Evolutionary conservation across 768 basidiomycete species (phyloP).

Genomic region (Leucocoprinus leucothites): DNA sequence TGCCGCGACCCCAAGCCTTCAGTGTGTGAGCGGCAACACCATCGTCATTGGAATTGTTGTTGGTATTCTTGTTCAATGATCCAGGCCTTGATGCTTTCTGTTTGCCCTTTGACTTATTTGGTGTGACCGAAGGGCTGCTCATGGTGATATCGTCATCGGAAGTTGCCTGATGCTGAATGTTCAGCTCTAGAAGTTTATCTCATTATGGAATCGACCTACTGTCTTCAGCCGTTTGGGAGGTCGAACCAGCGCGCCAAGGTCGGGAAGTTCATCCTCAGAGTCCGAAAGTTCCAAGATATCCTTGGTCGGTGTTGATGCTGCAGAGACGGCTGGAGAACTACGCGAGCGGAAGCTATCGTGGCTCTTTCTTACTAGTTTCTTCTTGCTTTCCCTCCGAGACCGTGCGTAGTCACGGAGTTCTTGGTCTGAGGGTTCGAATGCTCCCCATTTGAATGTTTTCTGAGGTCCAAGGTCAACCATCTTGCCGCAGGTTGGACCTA

Average conservation of each 20-base stretch:
- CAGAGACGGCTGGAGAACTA: constrained; percentile 23
- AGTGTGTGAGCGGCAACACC: constrained; percentile 42
- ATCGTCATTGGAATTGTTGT: constrained; percentile 13
- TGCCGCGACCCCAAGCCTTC: constrained; percentile 55
- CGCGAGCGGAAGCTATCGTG: constrained; percentile 21
- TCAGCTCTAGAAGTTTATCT: constrained; percentile 22
- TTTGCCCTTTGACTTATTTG: constrained; percentile 22
- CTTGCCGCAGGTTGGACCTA: constrained; percentile 68
- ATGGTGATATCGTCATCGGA: constrained; percentile 2
- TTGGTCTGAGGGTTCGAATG: constrained; percentile 67
- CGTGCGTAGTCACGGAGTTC: constrained; percentile 45
- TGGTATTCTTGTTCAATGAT: constrained; percentile 14
- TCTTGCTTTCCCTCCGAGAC: constrained; percentile 28
- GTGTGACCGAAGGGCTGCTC: background rate
- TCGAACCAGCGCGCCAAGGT: constrained; percentile 30
- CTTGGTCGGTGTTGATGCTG: constrained; percentile 20
- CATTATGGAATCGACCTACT: background rate
- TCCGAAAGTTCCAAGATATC: constrained; percentile 28
- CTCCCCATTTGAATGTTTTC: constrained; percentile 56
- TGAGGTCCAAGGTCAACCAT: constrained; percentile 51
- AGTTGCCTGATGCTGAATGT: background rate
- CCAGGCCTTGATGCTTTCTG: background rate
- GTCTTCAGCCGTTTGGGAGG: constrained; percentile 3
- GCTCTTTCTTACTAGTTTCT: constrained; percentile 14
- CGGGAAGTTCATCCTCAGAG: constrained; percentile 54